Conservation (phyloP, 2,329 filamentous ascomycete genomes). For the Fusarium keratoplasticum region DNA sequence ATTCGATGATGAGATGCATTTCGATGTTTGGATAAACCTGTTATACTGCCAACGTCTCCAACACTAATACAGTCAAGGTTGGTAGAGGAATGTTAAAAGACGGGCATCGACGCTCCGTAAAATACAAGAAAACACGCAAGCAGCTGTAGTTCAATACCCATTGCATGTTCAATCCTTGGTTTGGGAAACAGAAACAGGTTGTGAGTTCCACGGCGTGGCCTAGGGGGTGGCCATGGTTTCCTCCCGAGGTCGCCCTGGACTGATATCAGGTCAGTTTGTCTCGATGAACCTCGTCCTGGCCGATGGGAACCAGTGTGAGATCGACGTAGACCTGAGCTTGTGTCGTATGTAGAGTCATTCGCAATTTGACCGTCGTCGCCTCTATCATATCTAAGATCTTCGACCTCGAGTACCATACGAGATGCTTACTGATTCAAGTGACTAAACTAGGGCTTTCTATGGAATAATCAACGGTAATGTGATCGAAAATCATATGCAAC, state of each 20-base stretch:
- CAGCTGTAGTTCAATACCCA: background rate
- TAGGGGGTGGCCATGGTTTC: conserved; percentile 69
- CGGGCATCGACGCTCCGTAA: background rate
- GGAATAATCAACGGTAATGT: background rate
- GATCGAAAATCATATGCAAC: background rate
- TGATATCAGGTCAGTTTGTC: conserved; percentile 65
- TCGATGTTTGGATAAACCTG: background rate
- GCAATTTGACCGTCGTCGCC: conserved; percentile 40
- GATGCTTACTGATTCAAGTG: background rate
- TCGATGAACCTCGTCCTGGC: conserved; percentile 64
- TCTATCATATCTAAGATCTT: conserved; percentile 61
- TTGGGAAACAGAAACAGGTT: conserved; percentile 54
- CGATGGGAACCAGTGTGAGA: conserved; percentile 55
- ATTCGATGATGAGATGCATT: background rate
- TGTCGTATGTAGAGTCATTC: conserved; percentile 46
- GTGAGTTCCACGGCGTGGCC: conserved; percentile 43
- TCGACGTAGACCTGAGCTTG: conserved; percentile 59
- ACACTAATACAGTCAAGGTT: background rate
- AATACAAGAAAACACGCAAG: background rate
- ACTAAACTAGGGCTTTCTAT: background rate
- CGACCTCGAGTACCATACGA: conserved; percentile 47
- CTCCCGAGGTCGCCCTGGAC: conserved; percentile 64
- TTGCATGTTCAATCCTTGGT: too few species aligned
- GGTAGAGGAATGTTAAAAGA: background rate
- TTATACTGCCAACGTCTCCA: background rate